Percentiles rank a stretch among this genome's conserved stretches.
These are phyloP conservation scores for Zasmidium cellare DNA, from an alignment of 2,329 filamentous ascomycete species.

Conservation along the genomic window DNA sequence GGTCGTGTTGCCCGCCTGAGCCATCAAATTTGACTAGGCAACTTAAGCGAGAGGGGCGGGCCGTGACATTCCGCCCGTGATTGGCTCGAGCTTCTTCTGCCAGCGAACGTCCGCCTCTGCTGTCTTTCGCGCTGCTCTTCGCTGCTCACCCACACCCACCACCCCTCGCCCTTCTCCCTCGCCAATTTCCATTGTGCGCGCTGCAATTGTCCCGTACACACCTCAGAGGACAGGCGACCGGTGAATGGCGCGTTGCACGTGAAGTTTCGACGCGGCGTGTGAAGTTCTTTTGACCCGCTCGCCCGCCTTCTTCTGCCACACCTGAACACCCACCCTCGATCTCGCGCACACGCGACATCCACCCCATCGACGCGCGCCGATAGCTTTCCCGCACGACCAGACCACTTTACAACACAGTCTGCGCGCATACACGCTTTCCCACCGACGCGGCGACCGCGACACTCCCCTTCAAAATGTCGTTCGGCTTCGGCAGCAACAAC, in stretches of 20 bases:
- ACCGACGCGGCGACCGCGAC: not conserved
- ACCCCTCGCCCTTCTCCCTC: not conserved
- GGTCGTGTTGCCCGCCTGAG: no score
- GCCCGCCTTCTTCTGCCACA: not conserved
- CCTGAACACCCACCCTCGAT: not conserved
- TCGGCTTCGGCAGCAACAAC: slow-evolving; percentile 19
- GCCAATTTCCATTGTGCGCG: not conserved
- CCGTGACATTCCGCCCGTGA: not conserved
- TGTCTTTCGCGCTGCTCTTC: not conserved
- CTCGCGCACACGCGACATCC: not conserved
- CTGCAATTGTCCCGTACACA: not conserved
- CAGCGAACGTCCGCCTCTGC: no score
- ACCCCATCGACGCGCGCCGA: not conserved
- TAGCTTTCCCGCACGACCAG: not conserved
- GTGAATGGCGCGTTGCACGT: not conserved
- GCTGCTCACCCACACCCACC: not conserved
- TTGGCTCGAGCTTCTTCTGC: not conserved
- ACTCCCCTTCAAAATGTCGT: slow-evolving; percentile 17
- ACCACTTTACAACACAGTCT: not conserved
- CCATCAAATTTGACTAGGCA: no score
- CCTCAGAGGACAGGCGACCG: not conserved
- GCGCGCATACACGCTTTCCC: slow-evolving; percentile 17
- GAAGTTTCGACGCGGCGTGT: not conserved
- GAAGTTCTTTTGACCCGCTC: not conserved
- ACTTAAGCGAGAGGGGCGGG: no score